Base-by-base conservation (phyloP, 192 early-diverging fungal genomes). In the Podila clonocystis region DNA sequence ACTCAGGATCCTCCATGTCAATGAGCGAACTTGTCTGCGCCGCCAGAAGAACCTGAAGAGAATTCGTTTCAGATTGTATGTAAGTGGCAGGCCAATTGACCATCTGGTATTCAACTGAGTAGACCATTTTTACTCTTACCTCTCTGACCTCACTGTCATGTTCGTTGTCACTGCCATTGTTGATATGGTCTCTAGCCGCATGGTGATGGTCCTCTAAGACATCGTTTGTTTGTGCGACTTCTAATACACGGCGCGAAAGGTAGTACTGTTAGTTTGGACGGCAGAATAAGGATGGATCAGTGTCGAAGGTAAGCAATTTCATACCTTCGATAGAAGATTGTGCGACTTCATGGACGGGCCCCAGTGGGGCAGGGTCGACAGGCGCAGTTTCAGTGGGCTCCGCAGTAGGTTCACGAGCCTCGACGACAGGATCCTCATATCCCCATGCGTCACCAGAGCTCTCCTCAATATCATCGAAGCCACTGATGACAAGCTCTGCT, bases 141-240 rank as follows among this genome's bases (percentile, higher is more conserved):
- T 80, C 62, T 52, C 62, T 29, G 22, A 80, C 71, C 41, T 80
- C 77, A 64, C 48, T 48, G 55, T 80, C 77, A 20, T 80, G 62
- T 20, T 80, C 77, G 38, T 36, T 19, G 50, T 70, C 68, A 30
- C n/a, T 50, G 13, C 60, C 48, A 24, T 31, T 69, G 38, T 29
- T 61, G 45, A 49, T n/a, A 26, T 55, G 62, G 20, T 34, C 62
- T 24, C 33, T n/a, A 9, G 12, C 2, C 0, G 41, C 30, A 2
- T 63, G 34, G 62, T 26, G n/a, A 17, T 63, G 33, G 8, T 60
- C 59, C 30, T 34, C 59, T 30, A 19, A 17, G 5, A 30, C 58
- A 26, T 45, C 41, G 1, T 41, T 15, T 17, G 41, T 15, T 45
- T 45, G 13, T 9, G 11, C 41, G 17, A 1, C 41, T 45, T 17